Conservation (phyloP, 202 grass and related monocot genomes). For the Digitaria exilis region DNA sequence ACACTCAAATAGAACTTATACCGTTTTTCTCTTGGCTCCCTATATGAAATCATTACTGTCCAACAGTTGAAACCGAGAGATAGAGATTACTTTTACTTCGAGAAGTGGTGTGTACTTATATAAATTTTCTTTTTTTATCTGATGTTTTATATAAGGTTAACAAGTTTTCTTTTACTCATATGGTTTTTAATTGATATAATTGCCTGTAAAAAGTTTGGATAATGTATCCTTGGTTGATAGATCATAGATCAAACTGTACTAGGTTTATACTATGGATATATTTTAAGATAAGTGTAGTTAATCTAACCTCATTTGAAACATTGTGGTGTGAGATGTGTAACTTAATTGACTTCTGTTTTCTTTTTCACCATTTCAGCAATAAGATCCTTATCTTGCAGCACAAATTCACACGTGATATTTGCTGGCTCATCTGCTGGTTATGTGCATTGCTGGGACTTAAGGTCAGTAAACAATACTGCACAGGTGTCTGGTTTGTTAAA, state of each 20-base stretch:
- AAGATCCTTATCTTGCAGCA: constrained; percentile 67
- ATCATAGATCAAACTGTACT: constrained; percentile 20
- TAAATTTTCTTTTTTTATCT: constrained; percentile 22
- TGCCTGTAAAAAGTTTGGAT: neutral
- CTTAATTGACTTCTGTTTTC: neutral
- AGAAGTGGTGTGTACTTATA: neutral
- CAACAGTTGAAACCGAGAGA: neutral
- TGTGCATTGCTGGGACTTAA: constrained; percentile 96
- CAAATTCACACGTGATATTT: constrained; percentile 62
- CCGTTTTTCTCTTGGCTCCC: neutral
- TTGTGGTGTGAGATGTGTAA: constrained; percentile 25
- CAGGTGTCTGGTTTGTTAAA: constrained; percentile 1
- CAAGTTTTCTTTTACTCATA: neutral
- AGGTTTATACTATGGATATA: constrained; percentile 1
- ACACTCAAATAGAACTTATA: neutral
- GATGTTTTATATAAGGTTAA: neutral
- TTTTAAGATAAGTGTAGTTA: neutral
- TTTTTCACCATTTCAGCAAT: constrained; percentile 58
- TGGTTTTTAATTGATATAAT: neutral
- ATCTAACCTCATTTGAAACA: neutral
- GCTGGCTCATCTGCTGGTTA: constrained; percentile 88
- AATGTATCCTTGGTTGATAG: neutral
- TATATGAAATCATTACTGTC: neutral
- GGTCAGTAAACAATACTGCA: constrained; percentile 49
- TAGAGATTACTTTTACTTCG: neutral